These are phyloP conservation scores for Eustoma russellianum DNA, from an alignment of 257 asterid genomes.

Conservation along the genomic window DNA sequence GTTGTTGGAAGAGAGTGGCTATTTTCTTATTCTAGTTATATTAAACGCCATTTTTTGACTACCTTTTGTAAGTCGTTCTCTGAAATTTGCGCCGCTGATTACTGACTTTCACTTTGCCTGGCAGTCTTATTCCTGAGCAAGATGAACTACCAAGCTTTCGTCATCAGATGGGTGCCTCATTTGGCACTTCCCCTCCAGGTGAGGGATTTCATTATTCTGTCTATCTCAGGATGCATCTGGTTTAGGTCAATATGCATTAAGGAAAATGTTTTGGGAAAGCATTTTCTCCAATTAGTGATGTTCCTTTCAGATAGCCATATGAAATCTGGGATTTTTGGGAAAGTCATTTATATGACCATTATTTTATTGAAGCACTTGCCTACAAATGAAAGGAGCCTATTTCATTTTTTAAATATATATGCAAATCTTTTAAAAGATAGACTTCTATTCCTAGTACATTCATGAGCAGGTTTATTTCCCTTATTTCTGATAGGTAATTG, in stretches of 20 bases:
- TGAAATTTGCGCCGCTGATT: background rate
- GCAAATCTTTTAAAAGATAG: too few species aligned
- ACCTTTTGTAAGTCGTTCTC: background rate
- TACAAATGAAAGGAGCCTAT: too few species aligned
- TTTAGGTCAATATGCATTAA: background rate
- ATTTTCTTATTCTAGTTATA: background rate
- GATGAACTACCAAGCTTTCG: constrained; percentile 38
- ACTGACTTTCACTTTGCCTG: background rate
- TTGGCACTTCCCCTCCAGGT: constrained; percentile 56
- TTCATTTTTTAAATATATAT: too few species aligned
- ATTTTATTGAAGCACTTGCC: too few species aligned
- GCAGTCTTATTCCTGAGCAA: constrained; percentile 45
- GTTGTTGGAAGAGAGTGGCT: background rate
- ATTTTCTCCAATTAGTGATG: too few species aligned
- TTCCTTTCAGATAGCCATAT: too few species aligned
- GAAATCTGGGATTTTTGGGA: too few species aligned
- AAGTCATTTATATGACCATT: too few species aligned
- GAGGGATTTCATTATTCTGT: background rate
- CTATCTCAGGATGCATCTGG: too few species aligned
- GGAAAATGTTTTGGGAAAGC: too few species aligned
- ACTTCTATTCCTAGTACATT: background rate
- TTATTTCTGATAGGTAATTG: constrained; percentile 40
- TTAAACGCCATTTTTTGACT: background rate
- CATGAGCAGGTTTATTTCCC: background rate
- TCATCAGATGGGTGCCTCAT: constrained; percentile 39